Conservation (phyloP, 225 moss, liverwort and hornwort species). For the Rhytidiadelphus loreus region DNA sequence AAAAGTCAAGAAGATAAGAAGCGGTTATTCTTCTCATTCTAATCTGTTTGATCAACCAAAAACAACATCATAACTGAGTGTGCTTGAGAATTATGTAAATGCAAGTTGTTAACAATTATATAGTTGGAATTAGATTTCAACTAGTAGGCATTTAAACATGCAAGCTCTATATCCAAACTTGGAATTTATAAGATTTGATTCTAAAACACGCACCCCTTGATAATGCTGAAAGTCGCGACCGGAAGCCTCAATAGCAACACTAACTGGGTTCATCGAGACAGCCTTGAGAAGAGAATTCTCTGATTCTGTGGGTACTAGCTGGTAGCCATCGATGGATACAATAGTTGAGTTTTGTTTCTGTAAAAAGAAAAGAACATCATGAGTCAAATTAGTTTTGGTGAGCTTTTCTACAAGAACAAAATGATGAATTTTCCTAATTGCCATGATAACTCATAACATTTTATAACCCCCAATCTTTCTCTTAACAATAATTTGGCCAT, state of each 20-base stretch:
- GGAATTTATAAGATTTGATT: neutral
- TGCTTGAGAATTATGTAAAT: neutral
- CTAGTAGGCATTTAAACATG: neutral
- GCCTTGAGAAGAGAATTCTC: slow-evolving; percentile 4
- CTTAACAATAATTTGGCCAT: too few species aligned
- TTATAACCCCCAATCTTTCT: neutral
- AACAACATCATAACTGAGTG: neutral
- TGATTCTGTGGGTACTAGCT: neutral
- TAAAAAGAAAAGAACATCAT: rapidly evolving
- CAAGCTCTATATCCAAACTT: neutral
- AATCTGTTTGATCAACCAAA: neutral
- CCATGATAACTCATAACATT: too few species aligned
- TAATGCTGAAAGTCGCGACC: slow-evolving; percentile 13
- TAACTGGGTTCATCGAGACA: neutral
- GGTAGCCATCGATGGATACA: neutral
- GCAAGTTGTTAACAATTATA: neutral
- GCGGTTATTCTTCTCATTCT: neutral
- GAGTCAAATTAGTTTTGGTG: neutral
- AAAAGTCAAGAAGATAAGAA: neutral
- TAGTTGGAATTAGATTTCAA: neutral
- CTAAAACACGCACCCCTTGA: neutral
- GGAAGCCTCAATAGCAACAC: slow-evolving; percentile 55
- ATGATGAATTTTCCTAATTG: neutral
- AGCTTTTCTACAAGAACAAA: neutral
- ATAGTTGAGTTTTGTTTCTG: neutral